Conservation (phyloP, 257 asterid species). For the Apocynum venetum region DNA sequence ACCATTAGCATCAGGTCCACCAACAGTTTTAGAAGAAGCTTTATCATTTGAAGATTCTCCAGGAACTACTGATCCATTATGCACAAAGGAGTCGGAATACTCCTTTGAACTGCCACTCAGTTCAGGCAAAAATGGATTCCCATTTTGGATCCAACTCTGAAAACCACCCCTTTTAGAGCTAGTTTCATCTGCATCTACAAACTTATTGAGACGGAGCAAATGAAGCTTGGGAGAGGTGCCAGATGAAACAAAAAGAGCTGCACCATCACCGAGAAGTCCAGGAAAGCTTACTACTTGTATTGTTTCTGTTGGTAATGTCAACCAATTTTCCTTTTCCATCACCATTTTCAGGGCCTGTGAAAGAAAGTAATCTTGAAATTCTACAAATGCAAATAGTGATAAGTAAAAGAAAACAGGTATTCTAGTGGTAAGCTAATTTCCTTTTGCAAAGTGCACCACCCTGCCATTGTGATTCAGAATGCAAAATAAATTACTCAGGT, state of each 20-base stretch:
- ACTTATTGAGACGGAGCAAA: slow-evolving; percentile 48
- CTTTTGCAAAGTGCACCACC: neutral
- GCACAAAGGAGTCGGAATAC: slow-evolving; percentile 37
- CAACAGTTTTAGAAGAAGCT: slow-evolving; percentile 36
- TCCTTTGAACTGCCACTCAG: slow-evolving; percentile 50
- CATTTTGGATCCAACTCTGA: slow-evolving; percentile 67
- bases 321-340: slow-evolving; percentile 96
- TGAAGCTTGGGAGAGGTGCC: slow-evolving; percentile 46
- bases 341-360: slow-evolving; percentile 97
- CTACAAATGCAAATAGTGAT: slow-evolving; percentile 11
- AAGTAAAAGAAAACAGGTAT: slow-evolving; percentile 10
- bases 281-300: slow-evolving; percentile 86
- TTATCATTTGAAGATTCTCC: slow-evolving; percentile 50
- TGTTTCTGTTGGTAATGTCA: slow-evolving; percentile 79
- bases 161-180: slow-evolving; percentile 71
- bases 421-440: neutral
- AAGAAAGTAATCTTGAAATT: slow-evolving; percentile 24
- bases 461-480: neutral
- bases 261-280: slow-evolving; percentile 98
- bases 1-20: slow-evolving; percentile 55
- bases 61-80: slow-evolving; percentile 46
- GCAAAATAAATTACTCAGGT: neutral
- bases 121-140: slow-evolving; percentile 73
- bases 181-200: slow-evolving; percentile 45
- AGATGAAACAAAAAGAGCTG: slow-evolving; percentile 80